A percentile compares a stretch with the other conserved stretches of the same genome.
These are phyloP conservation scores for Lenwebbia sp. DNA, from an alignment of 345 rosid genomes.

Conservation along the genomic window DNA sequence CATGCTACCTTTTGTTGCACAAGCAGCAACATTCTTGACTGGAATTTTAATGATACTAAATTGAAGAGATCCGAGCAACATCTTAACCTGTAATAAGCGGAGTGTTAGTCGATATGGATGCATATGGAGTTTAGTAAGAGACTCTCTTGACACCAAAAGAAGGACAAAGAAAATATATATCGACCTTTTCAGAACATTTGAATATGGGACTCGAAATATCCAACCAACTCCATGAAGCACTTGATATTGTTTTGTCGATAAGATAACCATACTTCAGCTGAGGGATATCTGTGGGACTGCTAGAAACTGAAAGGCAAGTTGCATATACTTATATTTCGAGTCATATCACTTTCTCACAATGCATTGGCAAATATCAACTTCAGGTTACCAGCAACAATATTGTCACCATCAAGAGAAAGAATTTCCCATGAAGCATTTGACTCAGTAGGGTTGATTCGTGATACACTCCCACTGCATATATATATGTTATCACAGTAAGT, in stretches of 20 bases:
- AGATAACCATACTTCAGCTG: slow-evolving; percentile 60
- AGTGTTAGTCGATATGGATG: not conserved
- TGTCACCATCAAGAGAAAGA: slow-evolving; percentile 65
- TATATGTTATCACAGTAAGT: not conserved
- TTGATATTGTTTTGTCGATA: slow-evolving; percentile 23
- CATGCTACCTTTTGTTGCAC: slow-evolving; percentile 43
- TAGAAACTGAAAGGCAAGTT: slow-evolving; percentile 41
- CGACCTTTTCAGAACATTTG: slow-evolving; percentile 58
- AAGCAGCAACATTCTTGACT: slow-evolving; percentile 41
- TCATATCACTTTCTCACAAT: not conserved
- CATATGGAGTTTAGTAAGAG: not conserved
- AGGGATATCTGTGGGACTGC: slow-evolving; percentile 81
- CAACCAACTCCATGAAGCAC: slow-evolving; percentile 55
- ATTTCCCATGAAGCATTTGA: slow-evolving; percentile 58
- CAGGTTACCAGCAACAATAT: slow-evolving; percentile 66
- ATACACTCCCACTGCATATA: slow-evolving; percentile 52
- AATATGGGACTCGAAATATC: slow-evolving; percentile 48
- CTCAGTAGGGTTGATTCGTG: slow-evolving; percentile 55
- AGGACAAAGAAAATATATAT: not conserved
- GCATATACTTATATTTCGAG: not conserved
- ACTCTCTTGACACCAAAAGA: not conserved
- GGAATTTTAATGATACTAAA: slow-evolving; percentile 60
- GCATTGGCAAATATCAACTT: not conserved
- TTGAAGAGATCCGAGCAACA: slow-evolving; percentile 45
- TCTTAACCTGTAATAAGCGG: slow-evolving; percentile 35